Conservation (phyloP, 371 early-diverging fungal genomes). For the Phascolomyces articulosus region DNA sequence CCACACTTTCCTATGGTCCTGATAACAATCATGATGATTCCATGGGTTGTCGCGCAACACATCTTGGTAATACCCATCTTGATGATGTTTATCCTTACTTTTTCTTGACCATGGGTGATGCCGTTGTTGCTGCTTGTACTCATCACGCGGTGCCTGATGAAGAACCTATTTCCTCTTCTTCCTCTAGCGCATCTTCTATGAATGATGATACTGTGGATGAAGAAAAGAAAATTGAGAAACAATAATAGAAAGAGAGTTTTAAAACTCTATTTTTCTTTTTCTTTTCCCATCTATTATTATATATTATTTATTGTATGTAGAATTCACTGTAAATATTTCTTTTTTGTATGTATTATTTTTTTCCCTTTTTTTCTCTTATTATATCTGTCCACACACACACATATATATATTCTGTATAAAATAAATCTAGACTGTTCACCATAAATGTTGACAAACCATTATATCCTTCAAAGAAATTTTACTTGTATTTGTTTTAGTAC, state of each 20-base stretch:
- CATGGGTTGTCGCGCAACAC: neutral
- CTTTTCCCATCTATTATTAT: too few species aligned
- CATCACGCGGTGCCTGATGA: neutral
- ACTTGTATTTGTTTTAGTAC: too few species aligned
- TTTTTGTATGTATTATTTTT: too few species aligned
- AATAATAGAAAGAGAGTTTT: neutral
- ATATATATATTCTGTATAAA: too few species aligned
- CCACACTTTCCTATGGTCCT: conserved; percentile 8
- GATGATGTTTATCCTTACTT: conserved; percentile 37
- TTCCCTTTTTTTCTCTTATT: too few species aligned
- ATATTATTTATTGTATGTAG: too few species aligned
- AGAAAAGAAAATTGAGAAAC: neutral
- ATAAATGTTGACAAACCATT: too few species aligned
- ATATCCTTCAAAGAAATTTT: too few species aligned
- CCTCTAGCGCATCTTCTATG: neutral
- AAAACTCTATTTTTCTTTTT: too few species aligned
- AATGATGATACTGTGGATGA: neutral
- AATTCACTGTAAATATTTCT: too few species aligned
- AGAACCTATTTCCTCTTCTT: neutral
- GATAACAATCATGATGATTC: conserved; percentile 12
- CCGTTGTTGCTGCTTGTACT: conserved; percentile 24
- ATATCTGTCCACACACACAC: too few species aligned
- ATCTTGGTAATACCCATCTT: conserved; percentile 3
- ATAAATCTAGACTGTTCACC: too few species aligned
- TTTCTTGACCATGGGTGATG: conserved; percentile 31